Conservation (phyloP, 768 basidiomycete genomes). For the Rhizopogon rudus region DNA sequence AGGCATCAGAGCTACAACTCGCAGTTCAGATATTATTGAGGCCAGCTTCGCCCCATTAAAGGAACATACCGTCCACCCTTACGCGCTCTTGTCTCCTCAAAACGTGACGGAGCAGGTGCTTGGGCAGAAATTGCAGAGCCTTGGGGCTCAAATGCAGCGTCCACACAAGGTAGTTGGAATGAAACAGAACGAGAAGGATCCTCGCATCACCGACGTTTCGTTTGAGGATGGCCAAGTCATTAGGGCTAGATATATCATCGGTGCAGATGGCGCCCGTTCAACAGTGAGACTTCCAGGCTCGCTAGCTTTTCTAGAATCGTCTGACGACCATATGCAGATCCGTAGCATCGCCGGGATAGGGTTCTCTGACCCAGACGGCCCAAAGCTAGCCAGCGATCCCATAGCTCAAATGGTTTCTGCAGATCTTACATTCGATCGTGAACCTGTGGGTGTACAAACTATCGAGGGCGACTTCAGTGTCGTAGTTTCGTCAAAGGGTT, state of each 20-base stretch:
- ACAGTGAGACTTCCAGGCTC: slow-evolving; percentile 24
- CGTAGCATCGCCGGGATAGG: slow-evolving; percentile 36
- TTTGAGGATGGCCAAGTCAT: slow-evolving; percentile 45
- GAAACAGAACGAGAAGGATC: slow-evolving; percentile 21
- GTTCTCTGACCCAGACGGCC: slow-evolving; percentile 39
- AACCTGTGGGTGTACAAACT: slow-evolving; percentile 7
- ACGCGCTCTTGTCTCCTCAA: slow-evolving; percentile 38
- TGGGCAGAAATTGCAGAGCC: slow-evolving; percentile 25
- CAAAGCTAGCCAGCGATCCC: slow-evolving; percentile 9
- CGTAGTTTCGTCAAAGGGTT: slow-evolving; percentile 19
- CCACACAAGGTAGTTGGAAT: slow-evolving; percentile 37
- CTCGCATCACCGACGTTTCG: slow-evolving; percentile 30
- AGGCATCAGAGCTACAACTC: slow-evolving; percentile 25
- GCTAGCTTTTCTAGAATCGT: not conserved
- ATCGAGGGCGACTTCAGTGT: slow-evolving; percentile 10
- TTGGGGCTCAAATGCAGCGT: slow-evolving; percentile 30
- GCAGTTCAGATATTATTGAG: slow-evolving; percentile 20
- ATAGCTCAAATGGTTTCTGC: slow-evolving; percentile 40
- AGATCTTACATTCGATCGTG: slow-evolving; percentile 37
- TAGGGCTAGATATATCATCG: slow-evolving; percentile 41
- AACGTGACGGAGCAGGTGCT: slow-evolving; percentile 38
- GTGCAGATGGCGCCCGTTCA: slow-evolving; percentile 48
- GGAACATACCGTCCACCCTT: slow-evolving; percentile 39
- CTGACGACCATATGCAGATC: slow-evolving; percentile 25
- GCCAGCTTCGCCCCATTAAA: slow-evolving; percentile 31